phyloP scores from a whole-genome alignment of 2,329 filamentous ascomycete species.

The Penicillium sp. region DNA sequence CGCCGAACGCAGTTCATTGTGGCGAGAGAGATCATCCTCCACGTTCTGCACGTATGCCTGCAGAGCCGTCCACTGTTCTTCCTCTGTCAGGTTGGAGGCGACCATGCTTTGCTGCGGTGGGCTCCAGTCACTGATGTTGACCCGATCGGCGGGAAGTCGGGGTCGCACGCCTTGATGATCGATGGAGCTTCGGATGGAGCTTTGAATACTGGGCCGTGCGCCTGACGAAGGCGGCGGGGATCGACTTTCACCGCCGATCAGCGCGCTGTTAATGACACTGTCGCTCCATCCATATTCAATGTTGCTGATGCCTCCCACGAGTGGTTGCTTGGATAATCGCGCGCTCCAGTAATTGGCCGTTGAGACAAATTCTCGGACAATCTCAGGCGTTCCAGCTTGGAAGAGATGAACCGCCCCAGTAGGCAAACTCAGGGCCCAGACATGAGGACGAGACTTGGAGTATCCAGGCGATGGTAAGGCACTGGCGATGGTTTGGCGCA shows the following conservation, averaged over 20 bases:
- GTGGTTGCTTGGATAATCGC: slow-evolving; percentile 84
- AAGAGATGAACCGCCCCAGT: slow-evolving; percentile 97
- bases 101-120: slow-evolving; percentile 90
- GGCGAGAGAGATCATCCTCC: slow-evolving; percentile 77
- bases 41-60: slow-evolving; percentile 78
- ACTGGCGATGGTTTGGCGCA: slow-evolving; percentile 89
- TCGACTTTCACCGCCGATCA: slow-evolving; percentile 55
- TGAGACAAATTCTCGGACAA: slow-evolving; percentile 88
- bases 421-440: slow-evolving; percentile 90
- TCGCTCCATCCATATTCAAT: slow-evolving; percentile 98
- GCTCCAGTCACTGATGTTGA: slow-evolving; percentile 81
- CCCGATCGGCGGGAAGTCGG: slow-evolving; percentile 78
- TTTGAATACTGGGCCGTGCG: slow-evolving; percentile 56
- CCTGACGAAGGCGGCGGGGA: slow-evolving; percentile 35
- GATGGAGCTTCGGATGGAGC: slow-evolving; percentile 63
- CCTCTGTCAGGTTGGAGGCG: slow-evolving; percentile 72
- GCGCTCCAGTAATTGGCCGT: slow-evolving; percentile 98
- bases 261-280: slow-evolving; percentile 72
- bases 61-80: slow-evolving; percentile 75
- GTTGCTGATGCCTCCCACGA: slow-evolving; percentile 91
- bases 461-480: slow-evolving; percentile 88
- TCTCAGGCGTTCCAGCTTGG: slow-evolving; percentile 92
- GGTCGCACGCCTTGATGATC: slow-evolving; percentile 63
- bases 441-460: slow-evolving; percentile 82
- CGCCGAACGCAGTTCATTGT: slow-evolving; percentile 82